Evolutionary conservation across 2,329 filamentous ascomycete species (phyloP).

Genomic region (Dryadomyces quercus-mongolicae): DNA sequence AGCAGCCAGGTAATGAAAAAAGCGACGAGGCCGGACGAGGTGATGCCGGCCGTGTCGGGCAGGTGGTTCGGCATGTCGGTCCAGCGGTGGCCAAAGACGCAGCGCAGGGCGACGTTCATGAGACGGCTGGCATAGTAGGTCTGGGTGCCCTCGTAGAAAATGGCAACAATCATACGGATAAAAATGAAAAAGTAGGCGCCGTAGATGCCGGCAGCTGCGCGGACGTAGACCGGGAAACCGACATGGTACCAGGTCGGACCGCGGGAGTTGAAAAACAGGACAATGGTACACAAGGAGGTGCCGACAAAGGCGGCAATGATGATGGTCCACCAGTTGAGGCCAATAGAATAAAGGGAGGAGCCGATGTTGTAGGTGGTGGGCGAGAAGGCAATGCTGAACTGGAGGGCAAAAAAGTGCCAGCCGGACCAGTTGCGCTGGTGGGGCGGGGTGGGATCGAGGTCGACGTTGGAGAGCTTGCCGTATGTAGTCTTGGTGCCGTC

Average conservation of each 20-base stretch:
- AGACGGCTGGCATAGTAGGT: constrained; percentile 9
- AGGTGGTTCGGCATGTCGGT: constrained; percentile 17
- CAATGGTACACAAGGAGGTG: neutral
- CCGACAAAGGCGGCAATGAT: constrained; percentile 3
- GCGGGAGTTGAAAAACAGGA: constrained; percentile 7
- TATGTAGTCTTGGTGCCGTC: neutral
- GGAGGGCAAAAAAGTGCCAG: constrained; percentile 3
- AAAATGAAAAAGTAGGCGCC: constrained; percentile 8
- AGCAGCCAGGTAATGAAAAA: constrained; percentile 27
- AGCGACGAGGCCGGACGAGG: constrained; percentile 20
- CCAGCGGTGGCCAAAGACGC: constrained; percentile 10
- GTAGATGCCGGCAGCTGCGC: constrained; percentile 6
- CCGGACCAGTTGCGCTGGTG: constrained; percentile 1
- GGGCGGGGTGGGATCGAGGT: constrained; percentile 1
- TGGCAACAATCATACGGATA: constrained; percentile 8
- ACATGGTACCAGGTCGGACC: constrained; percentile 9
- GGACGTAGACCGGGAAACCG: constrained; percentile 8
- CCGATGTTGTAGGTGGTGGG: constrained; percentile 4
- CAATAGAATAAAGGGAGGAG: constrained; percentile 3
- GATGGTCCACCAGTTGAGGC: constrained; percentile 4
- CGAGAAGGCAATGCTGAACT: constrained; percentile 5
- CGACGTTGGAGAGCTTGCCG: constrained; percentile 1
- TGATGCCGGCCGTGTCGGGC: constrained; percentile 19
- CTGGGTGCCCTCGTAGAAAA: constrained; percentile 10
- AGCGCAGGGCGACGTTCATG: constrained; percentile 9